These are phyloP conservation scores for Fonsecaea erecta DNA, from an alignment of 2,329 filamentous ascomycete genomes.

Conservation along the genomic window DNA sequence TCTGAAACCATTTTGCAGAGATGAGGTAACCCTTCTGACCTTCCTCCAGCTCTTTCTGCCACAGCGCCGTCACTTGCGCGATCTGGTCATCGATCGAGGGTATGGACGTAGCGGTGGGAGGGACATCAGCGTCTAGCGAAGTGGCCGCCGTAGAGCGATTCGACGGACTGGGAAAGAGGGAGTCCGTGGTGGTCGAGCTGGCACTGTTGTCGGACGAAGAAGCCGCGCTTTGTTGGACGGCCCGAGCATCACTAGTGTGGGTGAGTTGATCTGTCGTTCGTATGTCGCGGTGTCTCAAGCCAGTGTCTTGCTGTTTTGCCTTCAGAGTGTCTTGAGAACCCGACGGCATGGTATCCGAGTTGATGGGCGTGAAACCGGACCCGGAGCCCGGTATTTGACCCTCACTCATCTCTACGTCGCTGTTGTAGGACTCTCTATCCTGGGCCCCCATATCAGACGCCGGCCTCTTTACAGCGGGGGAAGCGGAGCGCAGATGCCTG, in stretches of 20 bases:
- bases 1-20: constrained; percentile 76
- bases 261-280: constrained; percentile 25
- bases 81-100: constrained; percentile 72
- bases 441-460: constrained; percentile 60
- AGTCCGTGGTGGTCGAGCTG: constrained; percentile 45
- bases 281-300: constrained; percentile 32
- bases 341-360: constrained; percentile 18
- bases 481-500: constrained; percentile 50
- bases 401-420: constrained; percentile 43
- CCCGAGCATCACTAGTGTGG: constrained; percentile 49
- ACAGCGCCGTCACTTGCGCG: constrained; percentile 68
- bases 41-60: constrained; percentile 61
- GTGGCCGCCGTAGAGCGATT: constrained; percentile 45
- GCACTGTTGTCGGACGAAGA: constrained; percentile 38
- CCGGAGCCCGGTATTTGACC: constrained; percentile 7
- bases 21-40: constrained; percentile 78
- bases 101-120: constrained; percentile 37
- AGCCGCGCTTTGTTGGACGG: constrained; percentile 33
- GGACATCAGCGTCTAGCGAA: constrained; percentile 37
- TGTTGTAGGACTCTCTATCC: constrained; percentile 38
- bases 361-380: constrained; percentile 19
- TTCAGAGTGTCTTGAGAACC: constrained; percentile 26
- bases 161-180: constrained; percentile 46
- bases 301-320: constrained; percentile 35
- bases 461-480: constrained; percentile 59